Conservation (phyloP, 306 rosid genomes). For the Castanopsis chinensis region DNA sequence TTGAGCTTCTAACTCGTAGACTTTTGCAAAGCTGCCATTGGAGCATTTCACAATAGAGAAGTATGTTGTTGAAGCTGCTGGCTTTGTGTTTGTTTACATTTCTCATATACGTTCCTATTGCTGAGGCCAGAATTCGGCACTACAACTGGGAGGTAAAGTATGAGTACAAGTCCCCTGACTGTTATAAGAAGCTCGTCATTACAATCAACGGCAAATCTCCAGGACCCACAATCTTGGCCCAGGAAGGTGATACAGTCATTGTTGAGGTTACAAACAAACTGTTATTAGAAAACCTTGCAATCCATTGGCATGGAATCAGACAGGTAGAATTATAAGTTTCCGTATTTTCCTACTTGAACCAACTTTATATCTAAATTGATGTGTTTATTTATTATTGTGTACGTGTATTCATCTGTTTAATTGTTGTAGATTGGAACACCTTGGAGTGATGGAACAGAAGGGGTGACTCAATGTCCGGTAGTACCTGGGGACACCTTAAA, state of each 20-base stretch:
- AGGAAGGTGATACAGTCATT: conserved; percentile 67
- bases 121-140: conserved; percentile 51
- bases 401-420: not conserved
- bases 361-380: not conserved
- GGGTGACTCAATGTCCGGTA: conserved; percentile 80
- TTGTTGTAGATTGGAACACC: conserved; percentile 68
- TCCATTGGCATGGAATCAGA: conserved; percentile 94
- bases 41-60: not conserved
- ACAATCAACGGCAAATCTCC: conserved; percentile 75
- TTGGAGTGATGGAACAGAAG: conserved; percentile 95
- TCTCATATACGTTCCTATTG: conserved; percentile 15
- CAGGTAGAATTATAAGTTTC: conserved; percentile 39
- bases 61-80: conserved; percentile 16
- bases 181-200: conserved; percentile 62
- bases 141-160: conserved; percentile 74
- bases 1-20: too few species aligned
- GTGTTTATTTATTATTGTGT: not conserved
- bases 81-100: conserved; percentile 24
- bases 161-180: conserved; percentile 76
- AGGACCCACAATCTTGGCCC: conserved; percentile 81
- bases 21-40: too few species aligned
- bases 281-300: conserved; percentile 66
- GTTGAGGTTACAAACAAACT: conserved; percentile 67
- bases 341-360: not conserved
- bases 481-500: conserved; percentile 74